Conservation (phyloP, 2,329 filamentous ascomycete species). For the Colletotrichum falcatum region DNA sequence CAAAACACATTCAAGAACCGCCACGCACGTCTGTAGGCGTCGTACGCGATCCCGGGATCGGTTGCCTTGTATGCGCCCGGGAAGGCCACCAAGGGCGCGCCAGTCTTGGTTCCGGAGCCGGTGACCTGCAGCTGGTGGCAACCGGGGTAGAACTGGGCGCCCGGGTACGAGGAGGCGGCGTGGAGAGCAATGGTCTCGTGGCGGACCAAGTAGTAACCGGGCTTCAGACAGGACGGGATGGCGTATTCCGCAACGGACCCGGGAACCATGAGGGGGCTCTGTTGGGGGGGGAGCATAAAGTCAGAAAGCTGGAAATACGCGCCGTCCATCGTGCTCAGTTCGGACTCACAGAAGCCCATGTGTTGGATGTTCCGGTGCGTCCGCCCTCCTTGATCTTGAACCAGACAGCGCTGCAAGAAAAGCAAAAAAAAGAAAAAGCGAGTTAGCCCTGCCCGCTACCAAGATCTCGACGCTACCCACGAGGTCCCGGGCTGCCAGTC, state of each 20-base stretch:
- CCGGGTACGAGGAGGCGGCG: conserved; percentile 60
- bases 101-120: conserved; percentile 58
- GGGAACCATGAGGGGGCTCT: conserved; percentile 58
- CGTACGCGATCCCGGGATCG: conserved; percentile 65
- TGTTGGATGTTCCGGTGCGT: conserved; percentile 61
- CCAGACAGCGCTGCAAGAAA: conserved; percentile 61
- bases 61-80: conserved; percentile 64
- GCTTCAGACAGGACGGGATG: conserved; percentile 64
- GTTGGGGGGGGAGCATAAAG: conserved; percentile 1
- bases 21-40: conserved; percentile 60
- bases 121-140: conserved; percentile 69
- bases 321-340: too few species aligned
- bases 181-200: conserved; percentile 70
- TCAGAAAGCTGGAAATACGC: conserved; percentile 19
- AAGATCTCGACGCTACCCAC: conserved; percentile 44
- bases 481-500: conserved; percentile 57
- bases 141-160: conserved; percentile 68
- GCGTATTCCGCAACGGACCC: conserved; percentile 61
- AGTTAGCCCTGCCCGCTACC: conserved; percentile 44
- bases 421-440: too few species aligned
- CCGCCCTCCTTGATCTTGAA: conserved; percentile 66
- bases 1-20: conserved; percentile 53
- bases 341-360: conserved; percentile 58
- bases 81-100: conserved; percentile 59
- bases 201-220: conserved; percentile 68